phyloP scores from a whole-genome alignment of 345 rosid species.

The Lepidium africanum region DNA sequence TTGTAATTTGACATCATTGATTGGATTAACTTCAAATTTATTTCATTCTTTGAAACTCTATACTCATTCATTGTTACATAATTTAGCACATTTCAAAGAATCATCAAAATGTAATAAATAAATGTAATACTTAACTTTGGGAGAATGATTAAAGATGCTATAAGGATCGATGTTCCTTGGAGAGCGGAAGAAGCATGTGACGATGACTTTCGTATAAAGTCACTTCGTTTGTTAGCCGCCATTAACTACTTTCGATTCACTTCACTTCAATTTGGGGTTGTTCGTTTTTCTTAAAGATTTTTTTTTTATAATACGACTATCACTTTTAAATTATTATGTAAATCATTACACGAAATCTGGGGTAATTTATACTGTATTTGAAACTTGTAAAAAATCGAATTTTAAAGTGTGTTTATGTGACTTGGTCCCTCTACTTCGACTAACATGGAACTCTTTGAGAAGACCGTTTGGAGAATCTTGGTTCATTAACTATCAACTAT shows the following conservation, averaged over 20 bases:
- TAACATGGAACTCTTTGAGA: not conserved
- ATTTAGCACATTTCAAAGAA: not conserved
- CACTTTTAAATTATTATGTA: not conserved
- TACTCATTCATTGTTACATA: not conserved
- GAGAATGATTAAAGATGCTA: constrained; percentile 26
- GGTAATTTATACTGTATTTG: no score
- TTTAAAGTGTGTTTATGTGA: not conserved
- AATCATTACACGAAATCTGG: not conserved
- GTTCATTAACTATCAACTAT: not conserved
- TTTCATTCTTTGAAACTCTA: constrained; percentile 4
- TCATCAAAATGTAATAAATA: not conserved
- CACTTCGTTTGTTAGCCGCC: constrained; percentile 31
- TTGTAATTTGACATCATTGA: constrained; percentile 24
- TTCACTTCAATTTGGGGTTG: constrained; percentile 19
- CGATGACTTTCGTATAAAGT: constrained; percentile 31
- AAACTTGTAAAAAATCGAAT: not conserved
- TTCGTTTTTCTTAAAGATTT: not conserved
- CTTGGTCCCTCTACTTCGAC: no score
- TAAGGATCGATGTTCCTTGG: constrained; percentile 18
- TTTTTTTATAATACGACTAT: not conserved
- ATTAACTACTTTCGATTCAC: constrained; percentile 16
- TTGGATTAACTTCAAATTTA: constrained; percentile 18
- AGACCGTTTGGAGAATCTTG: not conserved
- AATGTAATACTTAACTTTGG: constrained; percentile 26
- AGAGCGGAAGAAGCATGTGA: constrained; percentile 33